Base-by-base conservation (phyloP, 164 flowering plant species). In the Aristolochia fimbriata region DNA sequence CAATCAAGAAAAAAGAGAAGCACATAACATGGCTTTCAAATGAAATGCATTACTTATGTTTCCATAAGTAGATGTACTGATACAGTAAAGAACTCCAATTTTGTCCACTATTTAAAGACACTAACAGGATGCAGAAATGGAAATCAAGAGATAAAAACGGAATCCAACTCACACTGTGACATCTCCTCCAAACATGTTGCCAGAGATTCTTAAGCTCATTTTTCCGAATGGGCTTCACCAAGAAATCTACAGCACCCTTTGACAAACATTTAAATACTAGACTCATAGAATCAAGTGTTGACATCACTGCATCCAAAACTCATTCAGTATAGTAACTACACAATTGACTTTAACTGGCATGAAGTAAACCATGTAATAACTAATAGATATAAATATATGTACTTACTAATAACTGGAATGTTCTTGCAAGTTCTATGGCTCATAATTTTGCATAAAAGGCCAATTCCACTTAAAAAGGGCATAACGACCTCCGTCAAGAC, bases 361-460 rank as follows among this genome's bases (percentile, higher is more conserved):
- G 12, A 43, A 51, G 19, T 37, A 49, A 31, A 46, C 15, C 30
- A 31, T 5, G 16, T 16, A 22, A 52, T 21, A 19, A 43, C n/a
- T n/a, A 61, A 47, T 14, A 61, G 56, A 8, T 31, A 6, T 31
- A 12, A 43, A 21, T 65, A 71, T 54, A 57, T 52, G 56, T 52
- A 78, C 97, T 83, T 58, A 90, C 97, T 90, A 51, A 90, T 87
- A 52, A 90, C 88, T 57, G 97, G 97, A 66, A 79, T 73, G 59
- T 76, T 81, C 62, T 80, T 81, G 73, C 82, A 61, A 30, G 83
- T 74, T 69, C 79, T 78, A 76, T 87, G 90, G 76, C 58, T 80
- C 91, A 81, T 87, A 23, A 90, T 83, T 78, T 80, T 83, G 81
- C 72, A 30, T 23, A 90, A 69, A 67, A 87, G 84, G 62, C 74